Evolutionary conservation across 768 basidiomycete genomes (phyloP).

Genomic region (Tylopilus vinaceipallidus): DNA sequence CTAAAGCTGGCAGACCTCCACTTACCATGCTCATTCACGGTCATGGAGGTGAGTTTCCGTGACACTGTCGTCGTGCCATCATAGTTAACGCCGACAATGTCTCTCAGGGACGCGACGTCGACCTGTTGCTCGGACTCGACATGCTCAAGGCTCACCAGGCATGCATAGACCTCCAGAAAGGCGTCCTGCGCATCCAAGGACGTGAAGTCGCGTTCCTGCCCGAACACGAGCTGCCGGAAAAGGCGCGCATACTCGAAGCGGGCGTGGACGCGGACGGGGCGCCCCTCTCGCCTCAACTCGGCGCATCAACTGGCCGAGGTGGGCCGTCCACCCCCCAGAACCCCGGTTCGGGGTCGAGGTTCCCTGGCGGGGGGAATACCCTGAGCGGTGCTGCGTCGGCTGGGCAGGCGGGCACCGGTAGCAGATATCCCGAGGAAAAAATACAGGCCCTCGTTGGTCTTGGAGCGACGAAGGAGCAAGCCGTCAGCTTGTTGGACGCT

Average conservation of each 20-base stretch:
- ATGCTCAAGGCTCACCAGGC: constrained; percentile 99
- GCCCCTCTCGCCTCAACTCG: constrained; percentile 16
- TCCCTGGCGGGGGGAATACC: constrained; percentile 70
- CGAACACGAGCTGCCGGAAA: constrained; percentile 92
- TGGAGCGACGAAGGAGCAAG: constrained; percentile 74
- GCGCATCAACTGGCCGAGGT: constrained; percentile 9
- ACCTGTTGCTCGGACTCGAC: constrained; percentile 97
- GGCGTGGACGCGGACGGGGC: constrained; percentile 28
- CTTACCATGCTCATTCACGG: constrained; percentile 89
- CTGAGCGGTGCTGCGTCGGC: constrained; percentile 46
- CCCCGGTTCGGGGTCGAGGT: constrained; percentile 47
- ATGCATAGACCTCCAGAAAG: constrained; percentile 89
- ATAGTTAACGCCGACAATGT: neutral
- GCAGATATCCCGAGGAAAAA: constrained; percentile 53
- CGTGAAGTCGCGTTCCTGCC: constrained; percentile 86
- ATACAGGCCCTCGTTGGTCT: constrained; percentile 71
- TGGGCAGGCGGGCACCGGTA: constrained; percentile 42
- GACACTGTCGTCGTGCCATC: too few relatives aligned
- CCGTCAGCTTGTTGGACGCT: constrained; percentile 72
- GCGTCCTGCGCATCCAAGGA: constrained; percentile 88
- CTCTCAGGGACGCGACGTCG: constrained; percentile 81
- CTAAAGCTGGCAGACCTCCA: constrained; percentile 81
- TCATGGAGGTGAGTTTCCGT: constrained; percentile 74
- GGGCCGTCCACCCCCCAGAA: constrained; percentile 18
- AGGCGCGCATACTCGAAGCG: constrained; percentile 51